Conservation (phyloP, 768 basidiomycete genomes). For the Tricholoma terreum region DNA sequence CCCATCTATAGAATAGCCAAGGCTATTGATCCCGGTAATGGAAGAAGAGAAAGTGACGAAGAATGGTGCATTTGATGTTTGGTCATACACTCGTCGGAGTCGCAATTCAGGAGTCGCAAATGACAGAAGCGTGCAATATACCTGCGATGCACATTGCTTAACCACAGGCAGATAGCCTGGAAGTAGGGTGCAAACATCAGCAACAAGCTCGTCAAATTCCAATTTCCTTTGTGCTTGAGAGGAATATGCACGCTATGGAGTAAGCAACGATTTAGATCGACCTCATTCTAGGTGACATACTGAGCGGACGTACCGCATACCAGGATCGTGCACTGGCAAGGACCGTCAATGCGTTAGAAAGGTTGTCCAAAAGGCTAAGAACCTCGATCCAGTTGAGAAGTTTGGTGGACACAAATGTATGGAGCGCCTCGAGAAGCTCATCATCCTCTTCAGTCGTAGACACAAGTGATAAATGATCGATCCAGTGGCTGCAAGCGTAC, state of each 20-base stretch:
- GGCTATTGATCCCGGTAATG: not conserved
- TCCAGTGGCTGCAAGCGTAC: slow-evolving; percentile 13
- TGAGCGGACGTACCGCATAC: not conserved
- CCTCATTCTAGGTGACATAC: not conserved
- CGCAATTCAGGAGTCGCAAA: not conserved
- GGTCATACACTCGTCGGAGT: not conserved
- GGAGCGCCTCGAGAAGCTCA: not conserved
- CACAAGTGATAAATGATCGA: slow-evolving; percentile 9
- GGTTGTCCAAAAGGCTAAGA: not conserved
- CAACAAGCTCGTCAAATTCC: not conserved
- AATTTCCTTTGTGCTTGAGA: not conserved
- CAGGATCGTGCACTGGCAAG: not conserved
- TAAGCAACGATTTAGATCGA: not conserved
- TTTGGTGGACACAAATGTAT: not conserved
- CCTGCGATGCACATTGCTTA: not conserved
- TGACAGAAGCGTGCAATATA: not conserved
- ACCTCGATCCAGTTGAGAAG: not conserved
- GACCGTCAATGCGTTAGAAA: not conserved
- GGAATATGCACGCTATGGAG: not conserved
- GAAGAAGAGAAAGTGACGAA: not conserved
- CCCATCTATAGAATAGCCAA: not conserved
- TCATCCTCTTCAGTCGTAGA: not conserved
- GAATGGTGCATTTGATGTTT: not conserved
- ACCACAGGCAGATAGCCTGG: not conserved
- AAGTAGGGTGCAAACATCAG: not conserved